Conservation (phyloP, 495 filamentous ascomycete genomes). For the Penicillium pulvis region DNA sequence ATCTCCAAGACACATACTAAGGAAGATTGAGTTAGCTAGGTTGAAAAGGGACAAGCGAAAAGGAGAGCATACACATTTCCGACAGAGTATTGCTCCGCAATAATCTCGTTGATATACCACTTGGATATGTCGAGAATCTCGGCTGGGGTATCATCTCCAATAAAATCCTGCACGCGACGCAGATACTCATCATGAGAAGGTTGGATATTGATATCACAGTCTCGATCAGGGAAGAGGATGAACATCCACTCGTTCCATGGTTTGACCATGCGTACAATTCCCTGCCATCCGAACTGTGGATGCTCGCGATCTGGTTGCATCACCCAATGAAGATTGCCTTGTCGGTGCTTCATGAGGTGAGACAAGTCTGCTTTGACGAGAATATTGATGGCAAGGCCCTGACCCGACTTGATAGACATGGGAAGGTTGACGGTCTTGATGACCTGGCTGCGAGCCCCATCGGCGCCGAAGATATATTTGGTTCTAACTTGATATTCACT, state of each 20-base stretch:
- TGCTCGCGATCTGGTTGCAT: slow-evolving; percentile 40
- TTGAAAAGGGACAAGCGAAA: too few relatives aligned
- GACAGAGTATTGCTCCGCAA: slow-evolving; percentile 41
- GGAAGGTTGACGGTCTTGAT: slow-evolving; percentile 47
- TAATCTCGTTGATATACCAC: slow-evolving; percentile 52
- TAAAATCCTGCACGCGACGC: slow-evolving; percentile 35
- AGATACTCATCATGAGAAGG: slow-evolving; percentile 33
- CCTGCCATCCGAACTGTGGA: slow-evolving; percentile 3
- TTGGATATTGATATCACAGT: slow-evolving; percentile 28
- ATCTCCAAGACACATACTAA: slow-evolving; percentile 44
- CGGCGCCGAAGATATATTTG: slow-evolving; percentile 53
- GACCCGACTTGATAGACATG: slow-evolving; percentile 20
- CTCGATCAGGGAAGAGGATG: slow-evolving; percentile 17
- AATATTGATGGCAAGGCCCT: slow-evolving; percentile 50
- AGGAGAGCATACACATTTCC: slow-evolving; percentile 22
- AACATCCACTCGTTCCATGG: slow-evolving; percentile 56
- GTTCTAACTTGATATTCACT: slow-evolving; percentile 41
- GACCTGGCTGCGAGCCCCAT: slow-evolving; percentile 50
- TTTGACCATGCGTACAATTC: slow-evolving; percentile 42
- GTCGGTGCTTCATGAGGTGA: slow-evolving; percentile 42
- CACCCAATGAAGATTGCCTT: slow-evolving; percentile 56
- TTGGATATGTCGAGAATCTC: slow-evolving; percentile 42
- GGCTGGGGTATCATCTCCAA: slow-evolving; percentile 47
- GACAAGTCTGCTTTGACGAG: slow-evolving; percentile 49
- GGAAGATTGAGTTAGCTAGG: too few relatives aligned